Conservation (phyloP, 306 rosid genomes). For the Medicago lupulina region DNA sequence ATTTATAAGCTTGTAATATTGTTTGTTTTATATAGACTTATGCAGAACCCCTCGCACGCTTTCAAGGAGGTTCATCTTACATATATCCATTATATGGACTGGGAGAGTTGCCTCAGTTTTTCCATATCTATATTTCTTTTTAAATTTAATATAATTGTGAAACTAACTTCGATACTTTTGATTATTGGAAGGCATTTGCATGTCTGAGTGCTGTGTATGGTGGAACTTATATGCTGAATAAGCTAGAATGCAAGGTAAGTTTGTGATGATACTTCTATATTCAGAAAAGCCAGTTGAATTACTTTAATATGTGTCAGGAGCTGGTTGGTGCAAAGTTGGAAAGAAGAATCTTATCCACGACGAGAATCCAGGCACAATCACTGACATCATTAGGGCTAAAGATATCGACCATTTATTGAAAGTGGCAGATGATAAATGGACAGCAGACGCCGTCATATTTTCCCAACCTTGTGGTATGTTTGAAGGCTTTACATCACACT, state of each 20-base stretch:
- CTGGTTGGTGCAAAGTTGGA: too few relatives aligned
- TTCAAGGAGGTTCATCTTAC: conserved; percentile 92
- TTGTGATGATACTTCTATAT: conserved; percentile 25
- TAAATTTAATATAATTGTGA: conserved; percentile 15
- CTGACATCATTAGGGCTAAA: too few relatives aligned
- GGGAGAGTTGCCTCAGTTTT: conserved; percentile 89
- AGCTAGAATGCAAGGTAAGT: conserved; percentile 80
- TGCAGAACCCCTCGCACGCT: conserved; percentile 86
- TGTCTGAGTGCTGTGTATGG: conserved; percentile 90
- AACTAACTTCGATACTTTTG: conserved; percentile 31
- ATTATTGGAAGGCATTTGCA: conserved; percentile 68
- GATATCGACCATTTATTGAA: too few relatives aligned
- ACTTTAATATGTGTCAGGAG: not conserved
- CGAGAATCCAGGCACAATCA: too few relatives aligned
- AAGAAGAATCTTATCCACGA: too few relatives aligned
- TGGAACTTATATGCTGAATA: conserved; percentile 90
- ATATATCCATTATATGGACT: conserved; percentile 85
- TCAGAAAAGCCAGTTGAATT: conserved; percentile 16
- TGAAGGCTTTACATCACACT: too few relatives aligned
- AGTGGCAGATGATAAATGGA: too few relatives aligned
- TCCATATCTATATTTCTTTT: conserved; percentile 33
- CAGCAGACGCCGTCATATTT: too few relatives aligned
- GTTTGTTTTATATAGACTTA: conserved; percentile 58
- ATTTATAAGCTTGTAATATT: conserved; percentile 27
- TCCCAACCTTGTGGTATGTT: too few relatives aligned